Percentiles rank a stretch among this genome's conserved stretches.
These are phyloP conservation scores for Amanita muscaria DNA, from an alignment of 768 basidiomycete species.

Conservation along the genomic window DNA sequence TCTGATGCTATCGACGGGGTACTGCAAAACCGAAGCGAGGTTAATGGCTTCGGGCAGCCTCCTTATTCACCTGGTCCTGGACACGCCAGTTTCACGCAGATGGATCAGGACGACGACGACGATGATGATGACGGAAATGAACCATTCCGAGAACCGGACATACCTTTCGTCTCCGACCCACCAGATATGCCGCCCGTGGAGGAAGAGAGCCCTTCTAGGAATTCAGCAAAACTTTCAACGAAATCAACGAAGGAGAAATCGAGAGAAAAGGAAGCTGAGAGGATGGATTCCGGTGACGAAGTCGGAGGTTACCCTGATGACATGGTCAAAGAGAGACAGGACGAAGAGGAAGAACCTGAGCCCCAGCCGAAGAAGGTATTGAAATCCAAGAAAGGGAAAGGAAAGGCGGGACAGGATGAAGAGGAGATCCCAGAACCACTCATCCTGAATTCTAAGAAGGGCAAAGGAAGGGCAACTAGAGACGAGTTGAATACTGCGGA, in stretches of 20 bases:
- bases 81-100: slow-evolving; percentile 38
- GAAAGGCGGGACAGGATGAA: slow-evolving; percentile 19
- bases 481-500: slow-evolving; percentile 14
- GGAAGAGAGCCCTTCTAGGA: slow-evolving; percentile 12
- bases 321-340: slow-evolving; percentile 25
- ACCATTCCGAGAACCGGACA: slow-evolving; percentile 17
- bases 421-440: slow-evolving; percentile 13
- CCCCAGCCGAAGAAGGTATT: slow-evolving; percentile 21
- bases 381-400: slow-evolving; percentile 26
- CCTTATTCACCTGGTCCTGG: slow-evolving; percentile 19
- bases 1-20: slow-evolving; percentile 23
- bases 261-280: slow-evolving; percentile 24
- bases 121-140: slow-evolving; percentile 27
- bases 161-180: neutral
- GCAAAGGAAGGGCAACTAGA: slow-evolving; percentile 26
- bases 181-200: slow-evolving; percentile 13
- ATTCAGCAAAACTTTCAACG: neutral
- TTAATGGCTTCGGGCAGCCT: slow-evolving; percentile 18
- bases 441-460: slow-evolving; percentile 23
- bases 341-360: slow-evolving; percentile 20
- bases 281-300: slow-evolving; percentile 9
- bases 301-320: slow-evolving; percentile 1
- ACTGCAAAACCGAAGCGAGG: slow-evolving; percentile 18
- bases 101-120: slow-evolving; percentile 38
- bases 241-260: slow-evolving; percentile 20